Conservation (phyloP, 208 protist species). For the Acanthamoeba lenticulata region DNA sequence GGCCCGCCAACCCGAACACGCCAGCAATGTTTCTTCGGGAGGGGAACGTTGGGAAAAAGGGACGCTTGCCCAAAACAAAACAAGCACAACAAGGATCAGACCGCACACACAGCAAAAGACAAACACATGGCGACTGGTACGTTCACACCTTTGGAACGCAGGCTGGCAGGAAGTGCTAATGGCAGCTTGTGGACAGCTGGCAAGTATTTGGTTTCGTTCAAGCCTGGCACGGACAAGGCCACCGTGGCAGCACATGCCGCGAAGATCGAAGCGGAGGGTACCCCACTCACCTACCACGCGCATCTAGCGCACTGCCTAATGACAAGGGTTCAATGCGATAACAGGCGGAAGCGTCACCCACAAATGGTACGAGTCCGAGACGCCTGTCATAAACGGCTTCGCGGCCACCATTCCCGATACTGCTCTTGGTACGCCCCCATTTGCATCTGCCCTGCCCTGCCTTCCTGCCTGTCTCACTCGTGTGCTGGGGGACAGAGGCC, state of each 20-base stretch:
- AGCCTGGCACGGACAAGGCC: conserved; percentile 32
- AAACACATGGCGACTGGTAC: background rate
- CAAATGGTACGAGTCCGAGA: conserved; percentile 41
- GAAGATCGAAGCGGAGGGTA: conserved; percentile 1
- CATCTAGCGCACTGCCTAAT: background rate
- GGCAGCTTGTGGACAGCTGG: too few relatives aligned
- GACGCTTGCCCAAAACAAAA: too few relatives aligned
- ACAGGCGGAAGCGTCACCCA: conserved; percentile 11
- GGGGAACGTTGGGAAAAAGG: too few relatives aligned
- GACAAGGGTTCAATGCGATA: background rate
- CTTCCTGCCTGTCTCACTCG: background rate
- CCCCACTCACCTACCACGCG: background rate
- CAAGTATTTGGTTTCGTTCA: conserved; percentile 58
- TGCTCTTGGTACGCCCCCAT: background rate
- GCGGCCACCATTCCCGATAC: conserved; percentile 52
- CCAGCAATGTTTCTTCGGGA: too few relatives aligned
- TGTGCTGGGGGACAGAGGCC: background rate
- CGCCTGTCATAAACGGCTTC: conserved; percentile 40
- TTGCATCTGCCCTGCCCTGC: background rate
- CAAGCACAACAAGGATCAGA: too few relatives aligned
- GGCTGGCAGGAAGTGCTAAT: too few relatives aligned
- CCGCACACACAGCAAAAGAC: too few relatives aligned
- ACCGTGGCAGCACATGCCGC: background rate
- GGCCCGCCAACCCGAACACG: too few relatives aligned
- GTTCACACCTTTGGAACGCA: too few relatives aligned